These are phyloP conservation scores for Lentinula edodes DNA, from an alignment of 768 basidiomycete genomes.

Conservation along the genomic window DNA sequence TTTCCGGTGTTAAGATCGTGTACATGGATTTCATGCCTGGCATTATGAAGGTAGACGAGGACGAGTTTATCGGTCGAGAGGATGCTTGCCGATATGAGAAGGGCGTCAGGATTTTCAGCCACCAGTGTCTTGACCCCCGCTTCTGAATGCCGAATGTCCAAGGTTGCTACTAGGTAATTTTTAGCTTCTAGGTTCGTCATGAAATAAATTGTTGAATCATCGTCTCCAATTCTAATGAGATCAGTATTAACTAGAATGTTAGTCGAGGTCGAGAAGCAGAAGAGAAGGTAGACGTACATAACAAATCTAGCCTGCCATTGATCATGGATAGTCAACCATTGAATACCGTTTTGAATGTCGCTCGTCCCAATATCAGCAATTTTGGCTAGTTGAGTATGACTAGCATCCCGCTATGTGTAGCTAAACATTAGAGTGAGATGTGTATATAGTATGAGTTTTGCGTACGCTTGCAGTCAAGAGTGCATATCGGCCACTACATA, in stretches of 20 bases:
- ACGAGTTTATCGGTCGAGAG: not conserved
- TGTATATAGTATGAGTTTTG: too few relatives aligned
- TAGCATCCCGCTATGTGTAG: not conserved
- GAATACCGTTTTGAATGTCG: not conserved
- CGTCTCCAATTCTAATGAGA: not conserved
- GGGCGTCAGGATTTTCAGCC: not conserved
- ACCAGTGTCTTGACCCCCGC: not conserved
- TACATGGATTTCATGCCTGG: constrained; percentile 1
- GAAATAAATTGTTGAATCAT: constrained; percentile 1
- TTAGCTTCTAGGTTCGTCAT: not conserved
- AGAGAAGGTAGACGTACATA: not conserved
- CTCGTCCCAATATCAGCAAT: not conserved
- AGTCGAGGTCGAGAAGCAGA: not conserved
- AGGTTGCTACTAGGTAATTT: not conserved
- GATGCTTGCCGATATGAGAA: constrained; percentile 4
- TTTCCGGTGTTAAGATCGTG: not conserved
- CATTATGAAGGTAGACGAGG: constrained; percentile 2
- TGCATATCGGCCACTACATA: constrained; percentile 1
- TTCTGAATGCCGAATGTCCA: not conserved
- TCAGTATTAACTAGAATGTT: not conserved
- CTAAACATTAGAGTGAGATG: not conserved
- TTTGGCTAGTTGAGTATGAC: not conserved
- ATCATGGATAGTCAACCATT: not conserved
- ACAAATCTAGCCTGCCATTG: not conserved
- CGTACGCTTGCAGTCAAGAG: constrained; percentile 1